Percentiles rank a stretch among this genome's conserved stretches.
phyloP scores from a whole-genome alignment of 768 basidiomycete genomes.

The Chlorophyllum brunneum region DNA sequence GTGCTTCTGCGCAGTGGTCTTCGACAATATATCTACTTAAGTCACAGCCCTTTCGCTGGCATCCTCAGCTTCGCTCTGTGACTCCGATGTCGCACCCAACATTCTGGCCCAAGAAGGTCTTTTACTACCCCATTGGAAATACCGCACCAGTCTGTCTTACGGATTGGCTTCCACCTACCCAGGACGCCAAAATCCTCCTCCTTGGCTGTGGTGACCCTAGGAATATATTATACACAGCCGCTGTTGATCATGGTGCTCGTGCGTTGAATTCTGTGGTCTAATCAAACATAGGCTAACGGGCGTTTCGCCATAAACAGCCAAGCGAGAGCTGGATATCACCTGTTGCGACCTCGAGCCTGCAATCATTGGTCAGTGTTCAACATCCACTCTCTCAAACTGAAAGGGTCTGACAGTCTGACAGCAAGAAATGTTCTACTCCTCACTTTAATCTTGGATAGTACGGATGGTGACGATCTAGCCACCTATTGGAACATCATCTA shows the following conservation, averaged over 20 bases:
- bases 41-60: too few species aligned
- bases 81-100: slow-evolving; percentile 39
- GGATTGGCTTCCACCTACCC: slow-evolving; percentile 41
- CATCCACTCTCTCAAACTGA: neutral
- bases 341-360: slow-evolving; percentile 49
- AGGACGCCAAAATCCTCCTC: slow-evolving; percentile 43
- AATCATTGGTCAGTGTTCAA: slow-evolving; percentile 32
- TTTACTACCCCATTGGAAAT: slow-evolving; percentile 59
- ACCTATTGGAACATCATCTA: slow-evolving; percentile 44
- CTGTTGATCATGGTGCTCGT: slow-evolving; percentile 25
- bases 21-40: too few species aligned
- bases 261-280: neutral
- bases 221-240: slow-evolving; percentile 47
- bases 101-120: slow-evolving; percentile 36
- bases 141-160: slow-evolving; percentile 50
- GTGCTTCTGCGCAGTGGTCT: too few species aligned
- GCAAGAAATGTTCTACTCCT: slow-evolving; percentile 47
- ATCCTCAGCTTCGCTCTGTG: neutral
- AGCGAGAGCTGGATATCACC: slow-evolving; percentile 43
- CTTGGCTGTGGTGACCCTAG: slow-evolving; percentile 57
- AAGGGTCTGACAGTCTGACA: slow-evolving; percentile 16
- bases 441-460: slow-evolving; percentile 35
- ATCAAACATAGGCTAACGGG: too few species aligned
- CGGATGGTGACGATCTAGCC: slow-evolving; percentile 10
- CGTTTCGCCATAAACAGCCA: slow-evolving; percentile 15